Base-by-base conservation (phyloP, 495 filamentous ascomycete species). In the Trypethelium eluteriae region DNA sequence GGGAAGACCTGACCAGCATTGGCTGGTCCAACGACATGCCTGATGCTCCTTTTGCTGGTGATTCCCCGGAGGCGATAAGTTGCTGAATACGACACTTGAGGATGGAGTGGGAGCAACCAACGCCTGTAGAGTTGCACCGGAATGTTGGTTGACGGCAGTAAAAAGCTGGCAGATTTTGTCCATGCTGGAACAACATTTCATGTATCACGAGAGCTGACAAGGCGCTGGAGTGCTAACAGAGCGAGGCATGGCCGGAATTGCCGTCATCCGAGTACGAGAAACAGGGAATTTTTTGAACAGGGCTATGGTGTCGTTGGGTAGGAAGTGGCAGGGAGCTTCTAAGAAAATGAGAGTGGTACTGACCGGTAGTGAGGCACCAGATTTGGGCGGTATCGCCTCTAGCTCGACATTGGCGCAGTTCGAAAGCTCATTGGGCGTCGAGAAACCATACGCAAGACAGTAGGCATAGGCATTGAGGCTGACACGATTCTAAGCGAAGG, bases 371-470 rank as follows among this genome's bases (percentile, higher is more conserved):
- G 49, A 5, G 12, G 16, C 18, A 14, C 18, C 11, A n/a, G 53
- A 59, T 4, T 11, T 32, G 32, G 5, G 10, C 32, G 53, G 14
- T 10, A 3, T 59, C 18, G 53, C 53, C 32, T 34, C 53, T 36
- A 59, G 32, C 32, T 59, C 53, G 6, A 59, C 53, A 36, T 35
- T 59, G 53, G 53, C 53, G 18, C 53, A 59, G 32, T 34, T 36
- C 32, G 53, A 7, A 35, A 59, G 53, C 14, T 59, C 53, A 32
- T 18, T 18, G 18, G 32, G 53, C 32, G 53, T 59, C 36, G 34
- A 18, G 32, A 59, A 59, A 32, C 53, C 53, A 36, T 59, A 36
- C 18, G 34, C 53, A 59, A 59, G 53, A 32, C 53, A 59, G 32
- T 59, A 59, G 14, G 53, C 18, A 59, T 35, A 59, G 32, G 53